Conservation (phyloP, 1,139 yeast species). For the Yamadazyma friedrichii region DNA sequence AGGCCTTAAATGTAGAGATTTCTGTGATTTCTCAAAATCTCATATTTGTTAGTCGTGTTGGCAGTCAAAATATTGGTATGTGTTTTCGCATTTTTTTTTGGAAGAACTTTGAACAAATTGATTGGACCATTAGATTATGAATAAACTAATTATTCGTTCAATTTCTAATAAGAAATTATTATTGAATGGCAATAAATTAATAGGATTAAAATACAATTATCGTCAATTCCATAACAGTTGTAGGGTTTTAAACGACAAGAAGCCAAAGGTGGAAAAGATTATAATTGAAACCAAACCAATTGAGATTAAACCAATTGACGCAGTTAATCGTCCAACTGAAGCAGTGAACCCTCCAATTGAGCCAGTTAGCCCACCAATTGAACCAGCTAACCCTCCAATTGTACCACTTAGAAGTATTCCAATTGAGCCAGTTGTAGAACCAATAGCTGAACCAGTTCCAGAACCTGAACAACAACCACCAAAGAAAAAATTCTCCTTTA, state of each 20-base stretch:
- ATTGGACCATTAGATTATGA: conserved; percentile 5
- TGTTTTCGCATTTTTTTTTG: not conserved
- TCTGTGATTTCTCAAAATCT: not conserved
- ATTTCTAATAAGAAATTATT: not conserved
- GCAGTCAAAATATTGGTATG: not conserved
- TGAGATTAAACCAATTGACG: not conserved
- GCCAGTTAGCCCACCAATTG: not conserved
- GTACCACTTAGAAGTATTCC: not conserved
- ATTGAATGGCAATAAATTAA: not conserved
- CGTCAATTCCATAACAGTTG: not conserved
- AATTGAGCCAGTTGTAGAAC: not conserved
- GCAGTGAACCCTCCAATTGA: conserved; percentile 1
- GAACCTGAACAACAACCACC: conserved; percentile 6
- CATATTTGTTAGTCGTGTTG: not conserved
- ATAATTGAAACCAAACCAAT: not conserved
- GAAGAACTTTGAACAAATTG: conserved; percentile 3
- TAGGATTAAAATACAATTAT: not conserved
- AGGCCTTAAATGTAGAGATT: not conserved
- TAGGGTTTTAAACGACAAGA: not conserved
- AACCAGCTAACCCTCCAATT: not conserved
- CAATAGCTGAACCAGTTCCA: conserved; percentile 5
- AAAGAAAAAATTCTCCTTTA: conserved; percentile 32
- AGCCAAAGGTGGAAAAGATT: not conserved
- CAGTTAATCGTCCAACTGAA: not conserved
- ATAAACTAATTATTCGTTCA: conserved; percentile 4